Evolutionary conservation across 2,329 filamentous ascomycete genomes (phyloP).

Genomic region (Fusarium udum): DNA sequence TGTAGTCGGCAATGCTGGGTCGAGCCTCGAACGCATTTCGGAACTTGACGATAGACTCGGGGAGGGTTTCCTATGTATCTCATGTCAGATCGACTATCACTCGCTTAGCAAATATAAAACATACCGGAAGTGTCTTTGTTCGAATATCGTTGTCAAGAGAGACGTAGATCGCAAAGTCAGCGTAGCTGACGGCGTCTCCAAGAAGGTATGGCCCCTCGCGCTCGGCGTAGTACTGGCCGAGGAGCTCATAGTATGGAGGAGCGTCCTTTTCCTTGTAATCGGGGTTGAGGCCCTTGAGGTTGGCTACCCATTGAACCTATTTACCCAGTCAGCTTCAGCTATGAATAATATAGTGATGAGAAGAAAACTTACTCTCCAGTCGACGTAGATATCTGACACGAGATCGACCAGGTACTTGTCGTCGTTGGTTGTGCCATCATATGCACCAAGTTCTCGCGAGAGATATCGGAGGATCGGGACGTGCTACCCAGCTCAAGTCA

Average conservation of each 20-base stretch:
- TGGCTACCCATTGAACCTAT: conserved; percentile 41
- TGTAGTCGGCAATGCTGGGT: neutral
- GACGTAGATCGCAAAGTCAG: conserved; percentile 52
- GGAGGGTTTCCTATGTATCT: neutral
- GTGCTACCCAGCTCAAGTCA: neutral
- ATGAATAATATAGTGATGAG: too few relatives aligned
- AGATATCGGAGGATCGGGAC: conserved; percentile 48
- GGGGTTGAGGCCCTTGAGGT: conserved; percentile 37
- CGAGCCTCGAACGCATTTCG: conserved; percentile 4
- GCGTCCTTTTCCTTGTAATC: conserved; percentile 46
- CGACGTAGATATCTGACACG: conserved; percentile 51
- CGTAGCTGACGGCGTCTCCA: conserved; percentile 49
- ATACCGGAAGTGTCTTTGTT: conserved; percentile 49
- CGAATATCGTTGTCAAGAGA: conserved; percentile 50
- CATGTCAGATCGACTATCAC: fast-evolving
- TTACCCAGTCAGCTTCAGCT: neutral
- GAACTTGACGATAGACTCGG: conserved; percentile 2
- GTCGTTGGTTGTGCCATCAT: conserved; percentile 49
- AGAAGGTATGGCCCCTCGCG: conserved; percentile 49
- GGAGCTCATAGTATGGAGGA: conserved; percentile 44
- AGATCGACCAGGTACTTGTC: conserved; percentile 52
- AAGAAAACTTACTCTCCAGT: conserved; percentile 54
- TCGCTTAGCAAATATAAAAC: conserved; percentile 2
- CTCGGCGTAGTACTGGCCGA: conserved; percentile 46
- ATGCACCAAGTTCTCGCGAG: conserved; percentile 46